phyloP scores from a whole-genome alignment of 2,329 filamentous ascomycete genomes.

The Gnomoniopsis smithogilvyi region DNA sequence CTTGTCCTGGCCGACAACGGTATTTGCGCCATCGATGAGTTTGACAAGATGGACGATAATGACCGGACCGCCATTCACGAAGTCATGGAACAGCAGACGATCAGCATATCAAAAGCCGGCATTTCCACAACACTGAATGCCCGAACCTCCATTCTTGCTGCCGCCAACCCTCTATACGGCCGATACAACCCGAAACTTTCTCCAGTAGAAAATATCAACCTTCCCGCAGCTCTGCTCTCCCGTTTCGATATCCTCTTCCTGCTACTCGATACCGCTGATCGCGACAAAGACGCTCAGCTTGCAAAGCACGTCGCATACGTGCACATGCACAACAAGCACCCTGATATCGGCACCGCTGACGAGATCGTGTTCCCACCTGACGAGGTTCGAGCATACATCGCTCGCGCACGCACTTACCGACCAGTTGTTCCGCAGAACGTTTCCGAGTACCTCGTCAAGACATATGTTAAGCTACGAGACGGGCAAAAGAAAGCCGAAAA shows the following conservation, averaged over 20 bases:
- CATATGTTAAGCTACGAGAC: conserved; percentile 91
- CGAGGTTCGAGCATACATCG: conserved; percentile 94
- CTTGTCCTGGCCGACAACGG: conserved; percentile 79
- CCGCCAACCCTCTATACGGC: conserved; percentile 94
- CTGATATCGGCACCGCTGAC: conserved; percentile 58
- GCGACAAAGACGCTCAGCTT: conserved; percentile 87
- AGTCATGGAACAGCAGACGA: conserved; percentile 87
- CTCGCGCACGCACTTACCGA: conserved; percentile 84
- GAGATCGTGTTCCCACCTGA: conserved; percentile 81
- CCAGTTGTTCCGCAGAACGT: conserved; percentile 81
- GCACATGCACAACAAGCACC: conserved; percentile 94
- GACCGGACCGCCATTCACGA: conserved; percentile 82
- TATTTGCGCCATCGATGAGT: conserved; percentile 84
- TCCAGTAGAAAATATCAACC: conserved; percentile 97
- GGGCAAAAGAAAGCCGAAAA: conserved; percentile 89
- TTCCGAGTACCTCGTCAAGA: conserved; percentile 94
- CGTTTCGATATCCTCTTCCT: conserved; percentile 97
- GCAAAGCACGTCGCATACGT: conserved; percentile 95
- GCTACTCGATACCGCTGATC: conserved; percentile 88
- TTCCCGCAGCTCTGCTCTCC: conserved; percentile 92
- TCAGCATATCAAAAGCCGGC: conserved; percentile 75
- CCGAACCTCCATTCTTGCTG: conserved; percentile 90
- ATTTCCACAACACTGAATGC: conserved; percentile 83
- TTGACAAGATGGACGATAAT: conserved; percentile 86
- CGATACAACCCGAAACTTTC: conserved; percentile 97